These are phyloP conservation scores for Gamsiella multidivaricata DNA, from an alignment of 192 early-diverging fungal species.

Conservation along the genomic window DNA sequence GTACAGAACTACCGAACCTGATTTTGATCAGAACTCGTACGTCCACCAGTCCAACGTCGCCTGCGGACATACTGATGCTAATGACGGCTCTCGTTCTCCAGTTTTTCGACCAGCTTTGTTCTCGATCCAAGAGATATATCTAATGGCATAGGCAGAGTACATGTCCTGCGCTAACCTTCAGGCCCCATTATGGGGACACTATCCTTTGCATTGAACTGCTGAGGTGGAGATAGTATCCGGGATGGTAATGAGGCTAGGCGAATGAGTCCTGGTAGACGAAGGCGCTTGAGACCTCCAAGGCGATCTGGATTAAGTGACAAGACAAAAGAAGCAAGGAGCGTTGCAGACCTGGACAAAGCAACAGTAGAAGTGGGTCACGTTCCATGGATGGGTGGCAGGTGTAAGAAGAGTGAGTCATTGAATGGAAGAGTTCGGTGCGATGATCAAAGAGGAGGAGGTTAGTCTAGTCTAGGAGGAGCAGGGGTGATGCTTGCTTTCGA, in stretches of 20 bases:
- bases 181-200: not conserved
- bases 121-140: not conserved
- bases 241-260: not conserved
- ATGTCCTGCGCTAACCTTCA: not conserved
- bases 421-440: too few relatives aligned
- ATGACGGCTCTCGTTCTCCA: not conserved
- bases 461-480: too few relatives aligned
- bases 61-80: not conserved
- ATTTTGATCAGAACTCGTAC: not conserved
- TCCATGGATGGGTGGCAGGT: too few relatives aligned
- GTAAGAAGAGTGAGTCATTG: too few relatives aligned
- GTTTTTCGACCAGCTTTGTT: not conserved
- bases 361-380: too few relatives aligned
- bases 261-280: not conserved
- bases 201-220: not conserved
- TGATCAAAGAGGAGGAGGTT: too few relatives aligned
- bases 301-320: not conserved
- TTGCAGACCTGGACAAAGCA: too few relatives aligned
- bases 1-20: not conserved
- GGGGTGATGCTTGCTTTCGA: too few relatives aligned
- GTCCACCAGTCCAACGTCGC: not conserved
- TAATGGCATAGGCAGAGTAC: not conserved
- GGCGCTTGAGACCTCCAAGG: not conserved
- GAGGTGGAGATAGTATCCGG: not conserved
- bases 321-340: not conserved